phyloP scores from a whole-genome alignment of 306 rosid genomes.

The Gleditsia sinensis region DNA sequence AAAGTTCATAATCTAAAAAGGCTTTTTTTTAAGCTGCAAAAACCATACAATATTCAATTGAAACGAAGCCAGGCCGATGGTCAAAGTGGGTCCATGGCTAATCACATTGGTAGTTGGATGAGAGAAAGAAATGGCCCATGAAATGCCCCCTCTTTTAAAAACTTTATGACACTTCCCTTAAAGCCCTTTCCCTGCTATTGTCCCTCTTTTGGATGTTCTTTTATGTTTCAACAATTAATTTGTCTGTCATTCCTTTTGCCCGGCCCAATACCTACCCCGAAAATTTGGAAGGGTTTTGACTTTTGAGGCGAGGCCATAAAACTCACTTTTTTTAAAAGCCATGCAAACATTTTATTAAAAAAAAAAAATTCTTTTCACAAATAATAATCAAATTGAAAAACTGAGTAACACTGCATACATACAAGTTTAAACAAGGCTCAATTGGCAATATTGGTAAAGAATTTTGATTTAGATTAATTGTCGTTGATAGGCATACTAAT shows the following conservation, averaged over 20 bases:
- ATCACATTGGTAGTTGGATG: not conserved
- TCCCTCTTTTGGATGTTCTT: constrained; percentile 1
- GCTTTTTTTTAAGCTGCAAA: not conserved
- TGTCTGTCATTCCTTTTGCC: not conserved
- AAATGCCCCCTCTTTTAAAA: not conserved
- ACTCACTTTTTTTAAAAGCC: too few relatives aligned
- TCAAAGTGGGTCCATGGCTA: constrained; percentile 15
- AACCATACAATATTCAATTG: not conserved
- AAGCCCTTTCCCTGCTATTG: constrained; percentile 9
- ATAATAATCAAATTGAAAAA: too few relatives aligned
- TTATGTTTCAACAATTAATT: not conserved
- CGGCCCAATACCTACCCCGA: not conserved
- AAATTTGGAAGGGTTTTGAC: too few relatives aligned
- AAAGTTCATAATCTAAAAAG: not conserved
- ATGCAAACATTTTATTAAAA: too few relatives aligned
- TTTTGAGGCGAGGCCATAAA: too few relatives aligned
- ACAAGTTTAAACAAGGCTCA: too few relatives aligned
- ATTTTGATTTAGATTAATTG: too few relatives aligned
- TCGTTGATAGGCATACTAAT: too few relatives aligned
- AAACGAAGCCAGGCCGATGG: not conserved
- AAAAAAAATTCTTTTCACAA: too few relatives aligned
- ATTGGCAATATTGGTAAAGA: too few relatives aligned
- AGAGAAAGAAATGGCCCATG: not conserved
- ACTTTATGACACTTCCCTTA: not conserved
- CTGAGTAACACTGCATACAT: too few relatives aligned